A percentile compares a stretch with the other conserved stretches of the same genome.
Conservation (phyloP, 129 eudicot genomes). For the Pseudognaphalium luteoalbum region DNA sequence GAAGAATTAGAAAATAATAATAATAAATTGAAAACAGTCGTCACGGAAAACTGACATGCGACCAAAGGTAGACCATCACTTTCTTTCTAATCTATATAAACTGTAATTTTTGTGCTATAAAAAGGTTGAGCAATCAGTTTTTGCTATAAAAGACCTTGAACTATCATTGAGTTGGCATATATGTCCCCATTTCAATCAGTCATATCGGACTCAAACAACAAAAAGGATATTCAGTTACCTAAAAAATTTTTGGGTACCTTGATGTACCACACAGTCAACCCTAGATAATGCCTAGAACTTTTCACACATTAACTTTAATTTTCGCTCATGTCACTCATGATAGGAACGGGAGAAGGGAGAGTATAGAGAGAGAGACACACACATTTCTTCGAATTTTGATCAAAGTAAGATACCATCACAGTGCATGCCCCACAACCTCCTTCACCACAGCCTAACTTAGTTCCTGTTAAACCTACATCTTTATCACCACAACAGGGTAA, state of each 20-base stretch:
- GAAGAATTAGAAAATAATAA: not conserved
- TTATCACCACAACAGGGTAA: constrained; percentile 29
- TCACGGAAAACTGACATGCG: too few species aligned
- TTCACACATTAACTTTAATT: constrained; percentile 11
- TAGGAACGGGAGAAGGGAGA: not conserved
- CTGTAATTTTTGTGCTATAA: too few species aligned
- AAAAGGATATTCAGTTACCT: not conserved
- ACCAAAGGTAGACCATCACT: too few species aligned
- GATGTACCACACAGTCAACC: too few species aligned
- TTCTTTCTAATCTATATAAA: too few species aligned
- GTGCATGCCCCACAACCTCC: constrained; percentile 99
- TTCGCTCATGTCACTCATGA: not conserved
- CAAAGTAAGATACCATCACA: constrained; percentile 86
- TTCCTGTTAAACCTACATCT: constrained; percentile 95
- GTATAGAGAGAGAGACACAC: constrained; percentile 58
- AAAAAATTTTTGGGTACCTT: too few species aligned
- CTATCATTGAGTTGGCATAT: too few species aligned
- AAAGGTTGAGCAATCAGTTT: too few species aligned
- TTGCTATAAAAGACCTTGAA: too few species aligned
- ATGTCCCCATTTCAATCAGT: too few species aligned
- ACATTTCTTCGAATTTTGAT: constrained; percentile 70
- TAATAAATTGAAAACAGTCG: too few species aligned
- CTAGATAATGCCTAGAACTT: too few species aligned
- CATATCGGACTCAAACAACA: not conserved
- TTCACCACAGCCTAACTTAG: constrained; percentile 97